Evolutionary conservation across 2,329 filamentous ascomycete genomes (phyloP), one percentile per base, ranked within the genome.

Genomic region (Aureobasidium sp.): DNA sequence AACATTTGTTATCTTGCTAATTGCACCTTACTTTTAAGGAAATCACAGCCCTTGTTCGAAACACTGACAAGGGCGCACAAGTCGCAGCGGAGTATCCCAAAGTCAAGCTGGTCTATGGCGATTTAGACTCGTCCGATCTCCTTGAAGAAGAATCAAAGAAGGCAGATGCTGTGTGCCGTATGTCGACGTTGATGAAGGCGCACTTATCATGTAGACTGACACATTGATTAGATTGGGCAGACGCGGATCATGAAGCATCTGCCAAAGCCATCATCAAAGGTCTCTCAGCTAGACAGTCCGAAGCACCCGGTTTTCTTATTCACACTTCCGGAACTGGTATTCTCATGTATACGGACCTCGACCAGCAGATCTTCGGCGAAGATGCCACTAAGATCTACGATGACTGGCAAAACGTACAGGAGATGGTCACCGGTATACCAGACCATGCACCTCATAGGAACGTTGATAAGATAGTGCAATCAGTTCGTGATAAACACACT

Each of bases 381-480:
- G 71, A 68, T 2, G 71, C 74, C 0, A 75, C 78, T 26, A 80
- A 80, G 64, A 72, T 77, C 1, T 87, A 84, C 73, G 77, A 86
- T 69, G 87, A 89, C 68, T 80, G 84, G 71, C 75, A 80, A 15
- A 82, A 82, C 53, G 78, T 89, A 41, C 74, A 77, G 13, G 80
- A 82, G 48, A 62, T 73, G 27, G 74, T 87, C 41, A 76, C 82
- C 1, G 78, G 69, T 12, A 68, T 88, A 0, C 85, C 85, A 0
- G 82, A 85, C 68, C 68, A 73, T 0, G 85, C 80, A 10, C 71
- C 80, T 42, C 89, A 92, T 75, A 83, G 87, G 15, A 79, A 87
- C 68, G 83, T 90, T 4, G 89, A 93, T 73, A 83, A 85, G 70
- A 78, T 90, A 42, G 82, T 91, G 15, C 75, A 88, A 0, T 77